Evolutionary conservation across 2,329 filamentous ascomycete species (phyloP).

Genomic region (Neofusicoccum kwambonambiense): DNA sequence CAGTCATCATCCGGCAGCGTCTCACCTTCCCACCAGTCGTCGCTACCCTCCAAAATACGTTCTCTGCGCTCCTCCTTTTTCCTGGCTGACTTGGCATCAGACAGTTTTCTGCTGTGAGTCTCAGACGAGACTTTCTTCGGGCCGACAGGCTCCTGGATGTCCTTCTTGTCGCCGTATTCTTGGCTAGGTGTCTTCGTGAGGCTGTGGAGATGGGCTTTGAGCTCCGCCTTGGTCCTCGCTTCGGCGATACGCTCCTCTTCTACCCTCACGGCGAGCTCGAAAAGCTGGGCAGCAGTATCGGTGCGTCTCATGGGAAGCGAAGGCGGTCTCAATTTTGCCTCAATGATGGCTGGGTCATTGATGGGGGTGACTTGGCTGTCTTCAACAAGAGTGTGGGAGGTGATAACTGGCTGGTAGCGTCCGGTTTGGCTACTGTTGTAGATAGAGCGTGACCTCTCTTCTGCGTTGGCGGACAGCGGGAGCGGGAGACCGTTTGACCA

Average conservation of each 20-base stretch:
- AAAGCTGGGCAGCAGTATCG: too few relatives aligned
- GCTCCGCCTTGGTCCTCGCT: background rate
- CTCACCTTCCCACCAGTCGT: background rate
- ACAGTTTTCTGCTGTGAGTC: background rate
- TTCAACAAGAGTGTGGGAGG: background rate
- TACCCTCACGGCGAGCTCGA: background rate
- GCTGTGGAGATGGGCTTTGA: background rate
- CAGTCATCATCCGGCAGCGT: background rate
- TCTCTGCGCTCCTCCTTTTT: background rate
- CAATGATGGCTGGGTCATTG: background rate
- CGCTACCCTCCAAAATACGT: background rate
- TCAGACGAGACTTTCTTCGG: background rate
- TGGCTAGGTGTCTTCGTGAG: background rate
- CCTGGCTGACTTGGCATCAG: background rate
- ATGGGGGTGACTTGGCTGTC: background rate
- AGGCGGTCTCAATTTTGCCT: too few relatives aligned
- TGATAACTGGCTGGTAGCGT: too few relatives aligned
- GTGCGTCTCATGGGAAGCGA: too few relatives aligned
- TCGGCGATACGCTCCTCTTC: background rate
- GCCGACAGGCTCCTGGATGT: background rate
- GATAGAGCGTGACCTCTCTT: background rate
- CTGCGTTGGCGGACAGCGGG: background rate
- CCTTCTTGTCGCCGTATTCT: background rate
- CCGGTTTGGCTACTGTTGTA: too few relatives aligned
- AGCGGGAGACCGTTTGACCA: background rate